Conservation (phyloP, 257 asterid species). For the Forsythia viridissima region DNA sequence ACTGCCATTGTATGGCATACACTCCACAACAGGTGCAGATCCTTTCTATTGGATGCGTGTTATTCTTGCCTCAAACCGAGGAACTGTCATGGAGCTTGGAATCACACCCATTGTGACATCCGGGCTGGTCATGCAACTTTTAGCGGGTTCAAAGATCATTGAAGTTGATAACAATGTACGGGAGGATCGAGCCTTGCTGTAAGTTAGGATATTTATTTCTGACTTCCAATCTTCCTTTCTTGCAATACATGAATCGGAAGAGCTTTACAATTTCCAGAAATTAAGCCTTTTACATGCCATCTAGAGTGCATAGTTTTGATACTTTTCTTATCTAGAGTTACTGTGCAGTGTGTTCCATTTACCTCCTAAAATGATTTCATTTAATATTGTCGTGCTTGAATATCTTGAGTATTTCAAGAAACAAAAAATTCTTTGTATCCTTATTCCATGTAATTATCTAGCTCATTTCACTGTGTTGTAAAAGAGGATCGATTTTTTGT, state of each 20-base stretch:
- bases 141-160: slow-evolving; percentile 81
- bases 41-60: slow-evolving; percentile 96
- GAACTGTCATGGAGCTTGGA: slow-evolving; percentile 90
- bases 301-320: background rate
- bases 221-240: background rate
- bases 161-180: slow-evolving; percentile 86
- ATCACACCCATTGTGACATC: slow-evolving; percentile 88
- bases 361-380: background rate
- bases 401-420: background rate
- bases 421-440: background rate
- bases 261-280: background rate
- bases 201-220: slow-evolving; percentile 32
- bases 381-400: slow-evolving; percentile 1
- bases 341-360: background rate
- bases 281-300: background rate
- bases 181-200: slow-evolving; percentile 84
- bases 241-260: background rate
- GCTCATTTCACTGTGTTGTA: background rate
- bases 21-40: slow-evolving; percentile 89
- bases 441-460: background rate
- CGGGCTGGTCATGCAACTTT: slow-evolving; percentile 80
- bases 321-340: background rate
- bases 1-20: slow-evolving; percentile 84
- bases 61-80: slow-evolving; percentile 86
- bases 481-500: background rate